phyloP scores from a whole-genome alignment of 2,329 filamentous ascomycete species.

The Knoxdaviesia proteae region DNA sequence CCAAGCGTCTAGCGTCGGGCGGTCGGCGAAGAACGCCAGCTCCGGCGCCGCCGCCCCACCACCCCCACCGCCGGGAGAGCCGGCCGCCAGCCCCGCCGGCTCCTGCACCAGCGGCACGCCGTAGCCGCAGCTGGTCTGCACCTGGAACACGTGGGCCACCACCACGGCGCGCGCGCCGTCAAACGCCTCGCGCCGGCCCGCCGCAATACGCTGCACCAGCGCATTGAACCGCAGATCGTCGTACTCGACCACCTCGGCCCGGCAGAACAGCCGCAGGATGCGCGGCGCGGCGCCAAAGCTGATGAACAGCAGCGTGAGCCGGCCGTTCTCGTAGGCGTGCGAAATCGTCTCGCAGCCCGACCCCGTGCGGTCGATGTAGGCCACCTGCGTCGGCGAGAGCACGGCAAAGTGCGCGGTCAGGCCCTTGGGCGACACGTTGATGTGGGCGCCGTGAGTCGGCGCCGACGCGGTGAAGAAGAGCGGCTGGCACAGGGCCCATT shows the following conservation, averaged over 20 bases:
- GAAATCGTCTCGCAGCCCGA: constrained; percentile 58
- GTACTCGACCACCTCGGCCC: constrained; percentile 36
- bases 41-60: constrained; percentile 9
- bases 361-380: constrained; percentile 56
- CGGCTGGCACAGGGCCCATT: constrained; percentile 46
- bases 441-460: constrained; percentile 42
- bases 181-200: constrained; percentile 15
- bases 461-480: constrained; percentile 61
- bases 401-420: constrained; percentile 42
- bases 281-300: constrained; percentile 37
- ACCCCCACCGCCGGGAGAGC: constrained; percentile 5
- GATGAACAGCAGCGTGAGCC: constrained; percentile 56
- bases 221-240: constrained; percentile 26
- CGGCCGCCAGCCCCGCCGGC: constrained; percentile 7
- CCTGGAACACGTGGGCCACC: constrained; percentile 38
- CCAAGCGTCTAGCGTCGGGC: constrained; percentile 33
- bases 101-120: constrained; percentile 31
- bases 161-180: constrained; percentile 38
- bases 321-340: constrained; percentile 57
- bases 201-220: constrained; percentile 22
- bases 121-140: constrained; percentile 47
- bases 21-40: constrained; percentile 25
- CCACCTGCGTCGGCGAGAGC: constrained; percentile 35
- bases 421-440: constrained; percentile 64
- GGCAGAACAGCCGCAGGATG: constrained; percentile 45